These are phyloP conservation scores for Ceratobasidium theobromae DNA, from an alignment of 1,284 basidiomycete genomes.

Conservation along the genomic window DNA sequence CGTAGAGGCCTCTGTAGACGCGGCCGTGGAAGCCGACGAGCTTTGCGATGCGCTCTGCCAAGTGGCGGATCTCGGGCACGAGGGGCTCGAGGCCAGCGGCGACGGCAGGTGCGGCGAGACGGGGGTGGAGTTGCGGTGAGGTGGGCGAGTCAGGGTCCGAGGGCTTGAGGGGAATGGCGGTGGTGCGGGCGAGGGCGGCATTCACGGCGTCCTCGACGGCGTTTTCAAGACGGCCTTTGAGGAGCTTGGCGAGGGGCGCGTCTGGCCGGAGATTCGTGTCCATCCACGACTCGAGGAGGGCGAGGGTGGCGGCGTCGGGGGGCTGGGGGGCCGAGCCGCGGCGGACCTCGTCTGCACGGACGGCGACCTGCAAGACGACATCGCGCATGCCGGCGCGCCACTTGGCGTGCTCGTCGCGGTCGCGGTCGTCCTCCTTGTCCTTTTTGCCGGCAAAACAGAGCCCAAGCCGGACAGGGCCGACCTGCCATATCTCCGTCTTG, in stretches of 20 bases:
- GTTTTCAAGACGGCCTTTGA: constrained; percentile 62
- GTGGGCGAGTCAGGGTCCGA: too few species aligned
- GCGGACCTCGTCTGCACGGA: constrained; percentile 55
- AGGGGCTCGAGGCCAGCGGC: constrained; percentile 68
- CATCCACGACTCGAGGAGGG: constrained; percentile 35
- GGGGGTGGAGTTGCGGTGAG: too few species aligned
- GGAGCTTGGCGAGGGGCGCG: constrained; percentile 57
- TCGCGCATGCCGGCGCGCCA: constrained; percentile 58
- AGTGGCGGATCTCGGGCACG: constrained; percentile 62
- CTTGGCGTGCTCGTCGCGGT: constrained; percentile 48
- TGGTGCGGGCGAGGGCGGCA: too few species aligned
- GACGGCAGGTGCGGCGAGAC: too few species aligned
- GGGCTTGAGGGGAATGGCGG: too few species aligned
- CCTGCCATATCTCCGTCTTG: constrained; percentile 75
- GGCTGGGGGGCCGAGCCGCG: constrained; percentile 27
- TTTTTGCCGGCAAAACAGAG: constrained; percentile 51
- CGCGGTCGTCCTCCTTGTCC: constrained; percentile 34
- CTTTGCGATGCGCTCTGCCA: constrained; percentile 67
- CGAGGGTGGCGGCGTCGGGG: constrained; percentile 27
- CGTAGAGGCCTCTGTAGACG: constrained; percentile 72
- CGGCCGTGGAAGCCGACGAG: constrained; percentile 70
- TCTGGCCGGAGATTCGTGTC: constrained; percentile 38
- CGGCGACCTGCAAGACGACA: constrained; percentile 66
- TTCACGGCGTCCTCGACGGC: constrained; percentile 64
- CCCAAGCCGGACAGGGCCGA: constrained; percentile 63